Evolutionary conservation across 2,329 filamentous ascomycete species (phyloP).

Genomic region (Cordyceps farinosa): DNA sequence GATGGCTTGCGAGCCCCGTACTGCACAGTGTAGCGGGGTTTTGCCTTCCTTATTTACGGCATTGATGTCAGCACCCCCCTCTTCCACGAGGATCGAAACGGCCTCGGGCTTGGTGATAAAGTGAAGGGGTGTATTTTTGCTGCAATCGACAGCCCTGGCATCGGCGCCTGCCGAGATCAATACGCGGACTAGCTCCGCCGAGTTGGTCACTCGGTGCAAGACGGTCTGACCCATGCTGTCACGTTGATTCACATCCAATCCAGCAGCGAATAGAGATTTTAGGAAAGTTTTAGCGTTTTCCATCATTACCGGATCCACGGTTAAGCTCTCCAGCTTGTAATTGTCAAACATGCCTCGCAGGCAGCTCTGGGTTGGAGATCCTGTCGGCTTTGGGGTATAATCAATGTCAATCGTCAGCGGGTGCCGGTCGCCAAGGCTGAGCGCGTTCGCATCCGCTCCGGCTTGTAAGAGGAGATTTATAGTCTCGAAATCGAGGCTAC

Average conservation of each 20-base stretch:
- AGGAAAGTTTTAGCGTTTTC: not conserved
- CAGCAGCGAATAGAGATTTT: not conserved
- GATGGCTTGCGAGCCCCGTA: not conserved
- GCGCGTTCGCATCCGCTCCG: slow-evolving; percentile 26
- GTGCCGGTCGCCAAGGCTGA: not conserved
- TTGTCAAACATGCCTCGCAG: not conserved
- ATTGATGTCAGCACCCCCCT: not conserved
- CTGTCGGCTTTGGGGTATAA: not conserved
- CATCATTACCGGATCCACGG: not conserved
- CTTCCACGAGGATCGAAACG: not conserved
- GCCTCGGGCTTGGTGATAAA: not conserved
- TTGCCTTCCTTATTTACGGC: not conserved
- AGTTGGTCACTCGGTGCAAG: not conserved
- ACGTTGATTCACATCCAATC: slow-evolving; percentile 7
- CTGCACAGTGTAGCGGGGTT: not conserved
- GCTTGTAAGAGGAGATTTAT: not conserved
- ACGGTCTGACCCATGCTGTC: not conserved
- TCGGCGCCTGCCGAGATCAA: slow-evolving; percentile 1
- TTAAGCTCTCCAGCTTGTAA: not conserved
- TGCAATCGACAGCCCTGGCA: not conserved
- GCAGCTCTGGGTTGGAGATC: not conserved
- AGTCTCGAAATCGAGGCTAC: not conserved
- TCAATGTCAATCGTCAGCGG: not conserved
- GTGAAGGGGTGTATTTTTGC: not conserved
- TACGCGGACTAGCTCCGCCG: not conserved